phyloP scores from a whole-genome alignment of 768 basidiomycete species.

The Paxillus ammoniavirescens region DNA sequence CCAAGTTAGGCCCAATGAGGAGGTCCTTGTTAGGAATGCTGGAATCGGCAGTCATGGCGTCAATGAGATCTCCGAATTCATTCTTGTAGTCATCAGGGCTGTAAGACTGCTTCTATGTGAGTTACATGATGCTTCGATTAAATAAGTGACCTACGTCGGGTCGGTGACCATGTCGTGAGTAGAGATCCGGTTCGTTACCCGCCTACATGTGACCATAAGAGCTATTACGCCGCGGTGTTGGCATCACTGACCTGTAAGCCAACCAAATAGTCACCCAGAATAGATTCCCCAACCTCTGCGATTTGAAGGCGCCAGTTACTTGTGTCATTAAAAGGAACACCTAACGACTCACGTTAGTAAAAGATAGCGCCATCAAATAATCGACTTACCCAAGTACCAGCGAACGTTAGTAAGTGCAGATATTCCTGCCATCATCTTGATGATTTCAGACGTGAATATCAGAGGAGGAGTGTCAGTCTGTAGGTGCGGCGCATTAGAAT shows the following conservation, averaged over 20 bases:
- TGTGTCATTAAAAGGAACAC: constrained; percentile 68
- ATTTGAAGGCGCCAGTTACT: constrained; percentile 50
- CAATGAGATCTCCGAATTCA: constrained; percentile 50
- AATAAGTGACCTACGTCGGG: constrained; percentile 4
- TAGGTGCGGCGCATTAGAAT: not conserved
- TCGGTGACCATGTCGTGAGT: constrained; percentile 42
- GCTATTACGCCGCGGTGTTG: no score
- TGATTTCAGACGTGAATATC: constrained; percentile 59
- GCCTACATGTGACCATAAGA: constrained; percentile 37
- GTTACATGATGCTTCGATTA: not conserved
- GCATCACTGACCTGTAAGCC: constrained; percentile 39
- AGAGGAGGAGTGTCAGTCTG: constrained; percentile 71
- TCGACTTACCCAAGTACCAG: constrained; percentile 56
- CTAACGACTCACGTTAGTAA: constrained; percentile 26
- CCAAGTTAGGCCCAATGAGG: constrained; percentile 65
- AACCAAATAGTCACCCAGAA: constrained; percentile 64
- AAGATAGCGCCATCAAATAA: not conserved
- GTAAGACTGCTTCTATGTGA: constrained; percentile 11
- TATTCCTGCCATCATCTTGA: constrained; percentile 63
- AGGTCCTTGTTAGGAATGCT: constrained; percentile 41
- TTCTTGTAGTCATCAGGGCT: constrained; percentile 42
- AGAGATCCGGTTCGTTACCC: constrained; percentile 82
- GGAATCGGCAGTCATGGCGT: constrained; percentile 40
- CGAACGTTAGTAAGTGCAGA: constrained; percentile 56
- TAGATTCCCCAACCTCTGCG: constrained; percentile 55